Evolutionary conservation across 495 filamentous ascomycete species (phyloP), one percentile per base, ranked within the genome.

Genomic region (Eremomyces bilateralis): DNA sequence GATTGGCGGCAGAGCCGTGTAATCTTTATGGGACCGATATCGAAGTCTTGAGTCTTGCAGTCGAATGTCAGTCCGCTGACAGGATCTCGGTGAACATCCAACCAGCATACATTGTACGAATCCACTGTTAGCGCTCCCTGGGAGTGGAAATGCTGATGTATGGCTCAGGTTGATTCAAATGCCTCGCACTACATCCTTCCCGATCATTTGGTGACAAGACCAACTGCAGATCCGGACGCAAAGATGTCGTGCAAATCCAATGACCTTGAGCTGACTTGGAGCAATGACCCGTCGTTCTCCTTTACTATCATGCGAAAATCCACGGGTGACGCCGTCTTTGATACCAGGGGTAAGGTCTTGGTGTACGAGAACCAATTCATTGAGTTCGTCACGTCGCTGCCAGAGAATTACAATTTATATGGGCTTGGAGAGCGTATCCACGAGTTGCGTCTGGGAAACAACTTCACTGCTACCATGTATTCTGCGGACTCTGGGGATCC

Each of bases 401-500:
- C 69, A 0, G 53, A 61, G 29, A 54, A 70, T 20, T 76, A 76
- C 44, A 74, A 76, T 38, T 44, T 76, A 19, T 75, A 71, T 40
- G 67, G 70, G 4, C 50, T 75, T 17, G 70, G 69, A 33, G 71
- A 76, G 46, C 57, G 56, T 1, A 69, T 74, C 22, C 64, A 66
- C 47, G 59, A 60, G 18, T 46, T 74, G n/a, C 54, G 68, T 12
- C 56, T 74, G 10, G 58, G 65, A 18, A 62, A 71, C 34, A 71
- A 74, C 37, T 53, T 57, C 27, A 69, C 61, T 40, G 60, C 73
- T 21, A 83, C 77, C 3, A 60, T 79, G 36, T 83, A 67, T 37
- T 70, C 73, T 10, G 72, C 76, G 2, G 80, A 88, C 49, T 62
- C 63, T 59, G 68, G 54, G 6, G 63, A 69, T 43, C 64, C 68